Percentiles rank a stretch among this genome's conserved stretches.
phyloP scores from a whole-genome alignment of 768 basidiomycete genomes.

The Lactarius sanguifluus region DNA sequence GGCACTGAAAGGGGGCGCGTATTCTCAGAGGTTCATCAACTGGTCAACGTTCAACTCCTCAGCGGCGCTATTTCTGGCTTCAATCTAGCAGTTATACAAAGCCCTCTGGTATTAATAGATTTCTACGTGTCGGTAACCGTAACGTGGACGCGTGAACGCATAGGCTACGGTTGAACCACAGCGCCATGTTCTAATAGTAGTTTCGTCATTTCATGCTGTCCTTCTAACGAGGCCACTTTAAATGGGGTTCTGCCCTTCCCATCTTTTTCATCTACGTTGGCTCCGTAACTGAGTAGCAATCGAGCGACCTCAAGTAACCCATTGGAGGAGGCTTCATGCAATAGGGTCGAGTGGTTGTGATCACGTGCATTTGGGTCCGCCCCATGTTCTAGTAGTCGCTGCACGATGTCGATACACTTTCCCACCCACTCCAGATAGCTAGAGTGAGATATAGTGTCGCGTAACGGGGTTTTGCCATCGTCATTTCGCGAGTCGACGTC shows the following conservation, averaged over 20 bases:
- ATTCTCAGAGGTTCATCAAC: too few relatives aligned
- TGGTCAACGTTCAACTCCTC: too few relatives aligned
- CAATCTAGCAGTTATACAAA: too few relatives aligned
- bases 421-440: background rate
- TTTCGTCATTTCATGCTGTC: background rate
- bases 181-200: background rate
- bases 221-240: background rate
- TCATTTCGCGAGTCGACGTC: too few relatives aligned
- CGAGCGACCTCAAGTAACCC: background rate
- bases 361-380: background rate
- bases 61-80: too few relatives aligned
- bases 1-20: too few relatives aligned
- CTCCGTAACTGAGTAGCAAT: background rate
- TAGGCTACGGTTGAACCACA: background rate
- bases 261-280: background rate
- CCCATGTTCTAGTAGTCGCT: background rate
- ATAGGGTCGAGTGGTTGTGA: background rate
- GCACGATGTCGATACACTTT: background rate
- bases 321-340: background rate
- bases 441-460: background rate
- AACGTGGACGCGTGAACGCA: background rate
- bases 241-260: background rate
- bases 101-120: too few relatives aligned
- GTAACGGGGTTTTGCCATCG: too few relatives aligned
- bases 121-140: background rate